A percentile compares a stretch with the other conserved stretches of the same genome.
Conservation (phyloP, 257 asterid genomes). For the Lantana camara region DNA sequence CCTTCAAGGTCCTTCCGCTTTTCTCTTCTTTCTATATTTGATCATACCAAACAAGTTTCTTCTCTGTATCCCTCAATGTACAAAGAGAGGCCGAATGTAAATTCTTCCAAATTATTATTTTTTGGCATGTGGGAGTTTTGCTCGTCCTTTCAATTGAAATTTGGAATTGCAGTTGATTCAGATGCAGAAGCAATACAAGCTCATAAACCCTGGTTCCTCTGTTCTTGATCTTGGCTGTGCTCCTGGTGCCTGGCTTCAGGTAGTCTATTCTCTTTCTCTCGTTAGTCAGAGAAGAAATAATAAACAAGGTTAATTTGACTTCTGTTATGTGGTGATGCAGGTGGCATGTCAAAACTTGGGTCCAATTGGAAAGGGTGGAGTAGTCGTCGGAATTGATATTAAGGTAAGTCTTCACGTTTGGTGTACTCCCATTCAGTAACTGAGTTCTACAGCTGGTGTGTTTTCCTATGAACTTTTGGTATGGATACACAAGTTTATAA, state of each 20-base stretch:
- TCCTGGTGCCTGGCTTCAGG: constrained; percentile 99
- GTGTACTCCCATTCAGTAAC: background rate
- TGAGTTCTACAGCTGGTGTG: background rate
- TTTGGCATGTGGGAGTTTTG: background rate
- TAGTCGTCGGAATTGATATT: constrained; percentile 77
- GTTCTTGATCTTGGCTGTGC: constrained; percentile 97
- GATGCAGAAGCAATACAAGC: constrained; percentile 77
- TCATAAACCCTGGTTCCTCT: constrained; percentile 70
- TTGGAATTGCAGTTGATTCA: constrained; percentile 69
- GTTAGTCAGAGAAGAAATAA: background rate
- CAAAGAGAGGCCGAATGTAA: background rate
- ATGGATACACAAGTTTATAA: background rate
- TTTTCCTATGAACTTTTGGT: background rate
- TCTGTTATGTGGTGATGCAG: constrained; percentile 33
- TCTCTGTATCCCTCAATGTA: background rate
- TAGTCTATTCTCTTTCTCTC: no score
- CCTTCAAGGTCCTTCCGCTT: constrained; percentile 70
- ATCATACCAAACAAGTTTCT: background rate
- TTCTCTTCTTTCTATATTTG: background rate
- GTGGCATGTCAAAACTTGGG: constrained; percentile 93
- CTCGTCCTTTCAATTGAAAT: constrained; percentile 6
- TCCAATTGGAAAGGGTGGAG: constrained; percentile 66
- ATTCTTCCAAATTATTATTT: background rate
- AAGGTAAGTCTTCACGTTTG: constrained; percentile 44
- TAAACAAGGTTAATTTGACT: constrained; percentile 13